Percentiles rank a stretch among this genome's conserved stretches.
Evolutionary conservation across 225 moss, liverwort and hornwort genomes (phyloP).

Genomic region (Polytrichum commune): DNA sequence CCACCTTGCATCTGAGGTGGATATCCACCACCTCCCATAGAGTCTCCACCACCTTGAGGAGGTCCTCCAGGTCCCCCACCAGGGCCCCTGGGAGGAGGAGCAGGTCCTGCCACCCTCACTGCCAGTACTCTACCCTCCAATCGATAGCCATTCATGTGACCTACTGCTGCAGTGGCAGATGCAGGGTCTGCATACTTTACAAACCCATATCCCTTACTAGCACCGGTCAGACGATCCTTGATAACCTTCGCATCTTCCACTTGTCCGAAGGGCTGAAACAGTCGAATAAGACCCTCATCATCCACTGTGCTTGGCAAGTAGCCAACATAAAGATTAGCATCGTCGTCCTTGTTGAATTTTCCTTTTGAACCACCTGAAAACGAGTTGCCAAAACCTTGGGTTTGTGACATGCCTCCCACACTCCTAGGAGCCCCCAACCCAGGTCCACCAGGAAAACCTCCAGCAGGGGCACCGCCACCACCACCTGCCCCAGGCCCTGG

Average conservation of each 20-base stretch:
- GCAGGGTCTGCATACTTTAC: constrained; percentile 87
- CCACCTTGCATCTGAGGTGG: constrained; percentile 70
- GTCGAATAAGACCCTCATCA: constrained; percentile 81
- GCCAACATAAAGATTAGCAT: constrained; percentile 95
- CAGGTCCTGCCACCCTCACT: constrained; percentile 94
- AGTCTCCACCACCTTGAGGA: constrained; percentile 59
- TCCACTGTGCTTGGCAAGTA: constrained; percentile 94
- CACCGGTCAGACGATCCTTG: constrained; percentile 83
- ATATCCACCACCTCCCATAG: constrained; percentile 77
- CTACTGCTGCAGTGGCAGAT: constrained; percentile 83
- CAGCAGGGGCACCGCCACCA: constrained; percentile 42
- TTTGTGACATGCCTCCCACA: constrained; percentile 43
- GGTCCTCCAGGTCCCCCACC: constrained; percentile 74
- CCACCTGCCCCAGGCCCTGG: constrained; percentile 51
- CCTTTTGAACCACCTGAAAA: constrained; percentile 61
- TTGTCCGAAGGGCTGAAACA: constrained; percentile 85
- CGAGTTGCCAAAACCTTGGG: constrained; percentile 64
- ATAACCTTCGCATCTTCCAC: constrained; percentile 98
- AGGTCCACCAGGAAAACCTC: constrained; percentile 61
- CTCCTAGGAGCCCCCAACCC: constrained; percentile 61
- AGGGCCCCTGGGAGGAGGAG: constrained; percentile 79
- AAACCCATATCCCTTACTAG: constrained; percentile 97
- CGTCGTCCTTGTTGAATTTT: constrained; percentile 91
- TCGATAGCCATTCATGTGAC: constrained; percentile 87
- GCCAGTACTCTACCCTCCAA: constrained; percentile 91